These are phyloP conservation scores for Plantago lanceolata DNA, from an alignment of 305 asterid genomes.

Conservation along the genomic window DNA sequence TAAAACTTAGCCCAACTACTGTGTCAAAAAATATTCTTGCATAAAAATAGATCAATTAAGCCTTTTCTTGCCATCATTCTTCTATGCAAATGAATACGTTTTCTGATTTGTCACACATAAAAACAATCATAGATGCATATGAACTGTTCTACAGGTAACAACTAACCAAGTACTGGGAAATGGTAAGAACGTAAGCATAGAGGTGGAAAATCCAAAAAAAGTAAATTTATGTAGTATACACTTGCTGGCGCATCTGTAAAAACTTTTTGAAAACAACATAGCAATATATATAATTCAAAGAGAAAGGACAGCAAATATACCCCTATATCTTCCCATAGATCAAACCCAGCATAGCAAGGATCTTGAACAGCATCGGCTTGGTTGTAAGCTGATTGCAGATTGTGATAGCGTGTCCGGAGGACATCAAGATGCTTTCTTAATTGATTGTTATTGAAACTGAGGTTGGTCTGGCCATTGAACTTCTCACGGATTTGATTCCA, in stretches of 20 bases:
- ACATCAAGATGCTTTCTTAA: constrained; percentile 84
- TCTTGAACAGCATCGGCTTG: constrained; percentile 58
- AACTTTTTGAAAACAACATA: neutral
- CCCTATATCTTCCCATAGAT: constrained; percentile 86
- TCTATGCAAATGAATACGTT: too few relatives aligned
- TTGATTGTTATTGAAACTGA: constrained; percentile 80
- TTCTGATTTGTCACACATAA: too few relatives aligned
- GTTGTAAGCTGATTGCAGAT: constrained; percentile 53
- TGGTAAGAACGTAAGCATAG: neutral
- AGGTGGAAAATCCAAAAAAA: neutral
- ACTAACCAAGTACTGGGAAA: neutral
- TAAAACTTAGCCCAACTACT: too few relatives aligned
- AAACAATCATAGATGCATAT: too few relatives aligned
- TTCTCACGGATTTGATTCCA: constrained; percentile 80
- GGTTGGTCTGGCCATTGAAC: constrained; percentile 63
- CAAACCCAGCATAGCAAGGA: constrained; percentile 68
- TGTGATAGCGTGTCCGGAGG: constrained; percentile 71
- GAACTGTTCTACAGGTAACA: too few relatives aligned
- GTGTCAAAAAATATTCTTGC: too few relatives aligned
- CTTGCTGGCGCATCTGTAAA: too few relatives aligned
- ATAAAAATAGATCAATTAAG: too few relatives aligned
- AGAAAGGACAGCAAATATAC: constrained; percentile 32
- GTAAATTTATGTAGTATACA: neutral
- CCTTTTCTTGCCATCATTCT: too few relatives aligned
- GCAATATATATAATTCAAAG: neutral